Evolutionary conservation across 768 basidiomycete genomes (phyloP).

Genomic region (Atractiella rhizophila): DNA sequence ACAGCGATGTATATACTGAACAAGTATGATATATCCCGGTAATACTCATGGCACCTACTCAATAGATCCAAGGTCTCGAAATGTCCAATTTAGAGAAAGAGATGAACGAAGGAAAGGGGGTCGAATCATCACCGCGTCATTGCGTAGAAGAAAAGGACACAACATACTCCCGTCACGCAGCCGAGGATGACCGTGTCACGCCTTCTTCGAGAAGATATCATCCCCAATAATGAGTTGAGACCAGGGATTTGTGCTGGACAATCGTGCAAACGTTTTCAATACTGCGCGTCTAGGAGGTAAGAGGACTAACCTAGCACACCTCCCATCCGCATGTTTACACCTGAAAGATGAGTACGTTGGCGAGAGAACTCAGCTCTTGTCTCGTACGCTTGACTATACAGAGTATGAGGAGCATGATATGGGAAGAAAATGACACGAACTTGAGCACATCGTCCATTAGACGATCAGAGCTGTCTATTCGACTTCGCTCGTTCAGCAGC

Average conservation of each 20-base stretch:
- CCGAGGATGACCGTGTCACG: constrained; percentile 77
- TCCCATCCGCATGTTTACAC: constrained; percentile 62
- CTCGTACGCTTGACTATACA: constrained; percentile 71
- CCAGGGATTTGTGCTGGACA: constrained; percentile 41
- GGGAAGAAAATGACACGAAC: constrained; percentile 27
- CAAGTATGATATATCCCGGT: too few relatives aligned
- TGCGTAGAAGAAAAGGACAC: constrained; percentile 33
- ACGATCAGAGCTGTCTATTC: constrained; percentile 72
- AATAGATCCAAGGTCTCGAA: too few relatives aligned
- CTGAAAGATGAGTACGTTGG: constrained; percentile 46
- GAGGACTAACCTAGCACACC: constrained; percentile 46
- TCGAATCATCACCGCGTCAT: too few relatives aligned
- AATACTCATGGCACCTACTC: too few relatives aligned
- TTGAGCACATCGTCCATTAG: constrained; percentile 83
- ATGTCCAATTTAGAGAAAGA: too few relatives aligned
- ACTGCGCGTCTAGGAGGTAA: background rate
- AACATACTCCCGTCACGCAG: constrained; percentile 58
- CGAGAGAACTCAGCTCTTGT: constrained; percentile 74
- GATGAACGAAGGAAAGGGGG: too few relatives aligned
- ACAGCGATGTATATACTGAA: too few relatives aligned
- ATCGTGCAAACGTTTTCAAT: background rate
- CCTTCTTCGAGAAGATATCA: constrained; percentile 77
- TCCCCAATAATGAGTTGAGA: constrained; percentile 60
- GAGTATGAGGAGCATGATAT: background rate
- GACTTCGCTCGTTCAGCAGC: constrained; percentile 58